These are phyloP conservation scores for Lipomyces anomalus DNA, from an alignment of 805 yeast genomes.

Conservation along the genomic window DNA sequence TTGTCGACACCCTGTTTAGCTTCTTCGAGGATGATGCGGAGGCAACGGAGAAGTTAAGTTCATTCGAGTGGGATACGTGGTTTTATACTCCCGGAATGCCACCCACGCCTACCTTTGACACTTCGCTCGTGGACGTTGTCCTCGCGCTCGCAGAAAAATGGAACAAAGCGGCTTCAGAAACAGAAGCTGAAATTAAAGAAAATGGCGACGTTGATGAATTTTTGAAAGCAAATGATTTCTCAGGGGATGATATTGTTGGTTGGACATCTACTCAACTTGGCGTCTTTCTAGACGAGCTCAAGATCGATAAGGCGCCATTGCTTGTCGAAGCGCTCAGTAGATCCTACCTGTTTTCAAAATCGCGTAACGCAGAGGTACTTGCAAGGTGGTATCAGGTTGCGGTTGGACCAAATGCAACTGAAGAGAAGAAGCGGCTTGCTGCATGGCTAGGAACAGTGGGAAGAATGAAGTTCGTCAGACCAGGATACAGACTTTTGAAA, in stretches of 20 bases:
- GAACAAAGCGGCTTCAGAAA: conserved; percentile 39
- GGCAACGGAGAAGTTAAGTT: conserved; percentile 42
- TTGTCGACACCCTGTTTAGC: conserved; percentile 67
- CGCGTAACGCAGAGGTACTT: conserved; percentile 73
- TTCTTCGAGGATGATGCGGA: conserved; percentile 43
- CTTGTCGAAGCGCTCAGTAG: conserved; percentile 34
- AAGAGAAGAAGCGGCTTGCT: conserved; percentile 50
- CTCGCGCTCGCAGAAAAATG: conserved; percentile 60
- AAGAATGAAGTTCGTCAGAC: conserved; percentile 90
- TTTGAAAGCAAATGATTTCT: conserved; percentile 15
- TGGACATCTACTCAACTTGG: conserved; percentile 74
- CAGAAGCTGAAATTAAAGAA: no score
- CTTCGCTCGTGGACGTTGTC: conserved; percentile 70
- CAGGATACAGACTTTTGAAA: conserved; percentile 66
- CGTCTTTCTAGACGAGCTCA: conserved; percentile 67
- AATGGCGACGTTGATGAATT: conserved; percentile 37
- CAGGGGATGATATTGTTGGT: conserved; percentile 43
- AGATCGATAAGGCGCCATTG: conserved; percentile 37
- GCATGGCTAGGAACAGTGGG: conserved; percentile 89
- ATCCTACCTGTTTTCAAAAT: conserved; percentile 43
- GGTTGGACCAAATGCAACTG: conserved; percentile 46
- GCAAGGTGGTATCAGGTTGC: conserved; percentile 72
- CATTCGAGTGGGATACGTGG: conserved; percentile 81
- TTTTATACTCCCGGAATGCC: conserved; percentile 79
- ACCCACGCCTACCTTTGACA: conserved; percentile 76